Evolutionary conservation across 2,329 filamentous ascomycete genomes (phyloP).

Genomic region (Calonectria pteridis): DNA sequence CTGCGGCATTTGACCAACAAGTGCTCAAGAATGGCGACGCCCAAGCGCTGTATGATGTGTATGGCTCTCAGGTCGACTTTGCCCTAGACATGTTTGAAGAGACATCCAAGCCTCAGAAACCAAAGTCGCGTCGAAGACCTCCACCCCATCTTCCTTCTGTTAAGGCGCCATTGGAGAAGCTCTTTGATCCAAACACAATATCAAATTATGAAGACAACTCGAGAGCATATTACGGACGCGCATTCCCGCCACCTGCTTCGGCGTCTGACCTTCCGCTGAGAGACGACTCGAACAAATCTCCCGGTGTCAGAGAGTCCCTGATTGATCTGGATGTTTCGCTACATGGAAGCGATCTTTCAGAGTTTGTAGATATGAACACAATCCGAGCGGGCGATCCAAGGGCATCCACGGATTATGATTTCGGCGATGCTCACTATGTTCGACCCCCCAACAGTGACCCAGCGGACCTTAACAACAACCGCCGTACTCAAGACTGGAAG

Average conservation of each 20-base stretch:
- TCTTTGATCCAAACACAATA: slow-evolving; percentile 75
- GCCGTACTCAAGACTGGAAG: slow-evolving; percentile 69
- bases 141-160: slow-evolving; percentile 69
- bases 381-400: slow-evolving; percentile 64
- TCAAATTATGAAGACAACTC: slow-evolving; percentile 75
- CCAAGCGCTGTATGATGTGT: slow-evolving; percentile 71
- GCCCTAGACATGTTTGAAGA: slow-evolving; percentile 59
- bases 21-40: slow-evolving; percentile 65
- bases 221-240: slow-evolving; percentile 68
- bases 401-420: slow-evolving; percentile 62
- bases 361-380: slow-evolving; percentile 72
- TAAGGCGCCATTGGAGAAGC: slow-evolving; percentile 71
- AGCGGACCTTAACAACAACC: slow-evolving; percentile 64
- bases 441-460: slow-evolving; percentile 70
- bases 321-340: slow-evolving; percentile 75
- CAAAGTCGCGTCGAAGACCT: slow-evolving; percentile 66
- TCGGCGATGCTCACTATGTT: slow-evolving; percentile 58
- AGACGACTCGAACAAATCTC: slow-evolving; percentile 64
- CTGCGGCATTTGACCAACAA: slow-evolving; percentile 72
- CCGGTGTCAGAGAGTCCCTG: slow-evolving; percentile 70
- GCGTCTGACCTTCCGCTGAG: slow-evolving; percentile 70
- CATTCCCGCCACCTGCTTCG: slow-evolving; percentile 52
- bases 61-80: slow-evolving; percentile 70
- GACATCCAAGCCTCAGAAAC: slow-evolving; percentile 65
- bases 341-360: slow-evolving; percentile 66